Evolutionary conservation across 148 eudicot species (phyloP), one percentile per base, ranked within the genome.

Genomic region (Rhododendron kiyosumense): DNA sequence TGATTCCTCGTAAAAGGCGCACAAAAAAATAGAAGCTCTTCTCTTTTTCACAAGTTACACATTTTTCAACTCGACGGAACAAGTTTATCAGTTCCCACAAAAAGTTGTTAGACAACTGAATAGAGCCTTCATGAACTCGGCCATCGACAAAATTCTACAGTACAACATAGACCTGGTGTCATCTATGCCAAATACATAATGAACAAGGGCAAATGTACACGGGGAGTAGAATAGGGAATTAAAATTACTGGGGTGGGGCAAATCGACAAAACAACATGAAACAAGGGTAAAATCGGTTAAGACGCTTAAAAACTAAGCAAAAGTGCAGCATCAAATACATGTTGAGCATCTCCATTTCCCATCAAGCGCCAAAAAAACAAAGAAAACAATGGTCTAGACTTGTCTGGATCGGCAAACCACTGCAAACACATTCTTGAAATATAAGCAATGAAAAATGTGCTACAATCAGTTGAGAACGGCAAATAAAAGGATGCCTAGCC

Each of bases 401-500:
- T 57, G 84, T 32, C 78, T 43, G 9, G 61, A 28, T 46, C 22
- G 38, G 63, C 78, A 83, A 36, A 69, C 46, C 46, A 65, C 75
- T 43, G 57, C 85, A 65, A 34, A 65, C 45, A 30, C 78, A 49
- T 48, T 69, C 41, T 71, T 51, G 45, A 74, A 74, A 84, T 74
- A 49, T 13, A 49, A 30, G 12, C 28, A 32, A 79, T 22, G 57
- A 7, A 48, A 74, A 83, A 79, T 34, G 36, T 41, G 81, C 36
- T 81, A 86, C 81, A 81, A 86, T 81, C 73, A 82, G 15, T 51
- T 43, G 78, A 46, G 54, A 46, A 15, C 22, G 88, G 83, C 86
- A 67, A 48, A 52, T 65, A 87, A 87, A 87, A 69, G n/a, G 83
- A 84, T 84, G 84, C 89, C 86, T 84, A 57, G 3, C 89, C 86